Base-by-base conservation (phyloP, 1,139 yeast genomes). In the Yamadazyma dendronema region DNA sequence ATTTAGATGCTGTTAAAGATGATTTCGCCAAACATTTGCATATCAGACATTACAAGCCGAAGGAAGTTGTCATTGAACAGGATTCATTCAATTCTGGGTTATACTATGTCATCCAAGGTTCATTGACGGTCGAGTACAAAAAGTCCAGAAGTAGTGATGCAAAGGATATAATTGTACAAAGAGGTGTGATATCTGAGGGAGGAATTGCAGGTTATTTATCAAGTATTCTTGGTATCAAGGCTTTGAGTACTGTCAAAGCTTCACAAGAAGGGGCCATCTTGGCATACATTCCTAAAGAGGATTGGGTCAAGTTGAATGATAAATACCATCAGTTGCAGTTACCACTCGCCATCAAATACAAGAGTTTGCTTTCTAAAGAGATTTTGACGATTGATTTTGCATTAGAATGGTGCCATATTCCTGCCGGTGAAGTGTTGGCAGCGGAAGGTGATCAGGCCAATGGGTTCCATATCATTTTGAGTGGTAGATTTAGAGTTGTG, bases 121-220 rank as follows among this genome's bases (percentile, higher is more conserved):
- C 70, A 7, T 62, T 89, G 30, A 90, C 84, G 36, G 85, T 85
- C 0, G 41, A 44, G 22, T 37, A 42, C 30, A 31, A 42, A 8
- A 53, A 54, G 23, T 4, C 31, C 31, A 53, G 53, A 27, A 44
- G 47, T 23, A 28, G 58, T 48, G 39, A 34, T 40, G 31, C 52
- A 48, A 28, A 30, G 13, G 12, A 25, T 30, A 25, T 36, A 4
- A 35, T 42, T n/a, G 43, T 49, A 44, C 42, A 42, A 43, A 57
- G 86, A 2, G 84, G 81, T 49, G 71, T 79, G 0, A 82, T 88
- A 2, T 64, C 72, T 23, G 69, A 84, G 3, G 97, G 97, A 4
- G 95, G 95, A 2, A 60, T 92, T 14, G 94, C 94, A 0, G 97
- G 98, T 0, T 90, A 87, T 53, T 61, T 90, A 36, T 87, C 95